phyloP scores from a whole-genome alignment of 2,329 filamentous ascomycete species.

The Alternaria longipes region DNA sequence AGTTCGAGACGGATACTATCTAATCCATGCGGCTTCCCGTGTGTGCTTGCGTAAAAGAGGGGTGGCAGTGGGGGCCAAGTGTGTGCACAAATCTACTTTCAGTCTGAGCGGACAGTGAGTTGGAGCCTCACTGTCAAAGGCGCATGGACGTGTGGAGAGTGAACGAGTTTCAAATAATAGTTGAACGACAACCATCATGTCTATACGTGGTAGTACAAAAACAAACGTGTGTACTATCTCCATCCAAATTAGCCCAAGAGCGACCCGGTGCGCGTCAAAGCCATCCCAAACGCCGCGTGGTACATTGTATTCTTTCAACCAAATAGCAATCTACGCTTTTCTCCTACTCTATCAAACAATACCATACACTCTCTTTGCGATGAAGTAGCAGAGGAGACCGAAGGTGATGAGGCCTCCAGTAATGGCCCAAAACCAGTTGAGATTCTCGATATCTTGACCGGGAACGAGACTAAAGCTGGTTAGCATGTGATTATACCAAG shows the following conservation, averaged over 20 bases:
- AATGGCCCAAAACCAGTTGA: conserved; percentile 63
- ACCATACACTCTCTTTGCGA: conserved; percentile 74
- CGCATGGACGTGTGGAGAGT: background rate
- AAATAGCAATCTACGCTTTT: conserved; percentile 1
- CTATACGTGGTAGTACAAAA: background rate
- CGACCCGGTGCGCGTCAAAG: background rate
- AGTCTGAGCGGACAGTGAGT: background rate
- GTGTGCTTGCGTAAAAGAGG: conserved; percentile 1
- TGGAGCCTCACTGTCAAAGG: background rate
- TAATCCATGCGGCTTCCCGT: conserved; percentile 10
- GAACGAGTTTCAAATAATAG: background rate
- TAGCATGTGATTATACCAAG: conserved; percentile 7
- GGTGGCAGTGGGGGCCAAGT: background rate
- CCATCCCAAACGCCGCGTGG: conserved; percentile 8
- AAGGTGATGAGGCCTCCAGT: conserved; percentile 81
- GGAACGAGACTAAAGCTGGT: conserved; percentile 71
- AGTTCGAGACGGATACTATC: conserved; percentile 2
- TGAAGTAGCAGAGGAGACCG: conserved; percentile 79
- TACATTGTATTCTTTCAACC: conserved; percentile 4
- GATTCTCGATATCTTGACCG: conserved; percentile 82
- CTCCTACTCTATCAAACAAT: conserved; percentile 36
- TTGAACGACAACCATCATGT: background rate
- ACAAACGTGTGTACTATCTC: conserved; percentile 1
- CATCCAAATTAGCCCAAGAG: background rate
- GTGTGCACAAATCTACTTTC: background rate